phyloP scores from a whole-genome alignment of 1,284 basidiomycete genomes.

The Austroboletus niveus region DNA sequence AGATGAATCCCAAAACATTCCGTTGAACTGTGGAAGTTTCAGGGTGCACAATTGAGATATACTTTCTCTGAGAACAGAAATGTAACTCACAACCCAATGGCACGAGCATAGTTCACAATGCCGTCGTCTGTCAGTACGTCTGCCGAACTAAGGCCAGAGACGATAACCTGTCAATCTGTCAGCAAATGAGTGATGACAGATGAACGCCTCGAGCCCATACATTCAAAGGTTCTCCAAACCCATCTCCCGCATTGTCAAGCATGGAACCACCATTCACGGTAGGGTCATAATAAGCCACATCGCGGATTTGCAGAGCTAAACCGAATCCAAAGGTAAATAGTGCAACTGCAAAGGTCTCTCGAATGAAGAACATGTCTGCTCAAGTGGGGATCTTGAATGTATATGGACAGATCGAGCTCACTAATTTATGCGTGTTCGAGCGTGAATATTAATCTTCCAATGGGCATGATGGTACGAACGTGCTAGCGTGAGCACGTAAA shows the following conservation, averaged over 20 bases:
- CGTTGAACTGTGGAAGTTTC: constrained; percentile 42
- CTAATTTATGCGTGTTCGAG: neutral
- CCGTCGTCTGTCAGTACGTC: constrained; percentile 54
- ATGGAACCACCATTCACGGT: constrained; percentile 47
- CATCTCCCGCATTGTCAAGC: constrained; percentile 47
- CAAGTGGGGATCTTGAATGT: neutral
- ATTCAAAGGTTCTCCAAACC: constrained; percentile 58
- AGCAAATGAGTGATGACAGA: neutral
- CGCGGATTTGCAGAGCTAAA: neutral
- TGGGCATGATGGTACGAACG: constrained; percentile 1
- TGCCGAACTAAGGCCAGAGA: constrained; percentile 54
- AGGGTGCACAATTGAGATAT: neutral
- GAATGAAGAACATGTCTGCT: constrained; percentile 1
- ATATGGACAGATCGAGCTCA: neutral
- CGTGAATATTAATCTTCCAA: neutral
- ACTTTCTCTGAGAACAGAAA: neutral
- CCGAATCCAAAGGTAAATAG: constrained; percentile 2
- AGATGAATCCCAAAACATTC: constrained; percentile 63
- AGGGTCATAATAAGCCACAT: constrained; percentile 46
- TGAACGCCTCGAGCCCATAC: constrained; percentile 29
- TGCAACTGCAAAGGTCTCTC: neutral
- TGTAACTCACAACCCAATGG: constrained; percentile 53
- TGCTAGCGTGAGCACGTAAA: neutral
- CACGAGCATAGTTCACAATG: constrained; percentile 53
- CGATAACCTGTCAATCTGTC: constrained; percentile 44